Evolutionary conservation across 2,329 filamentous ascomycete genomes (phyloP).

Genomic region (Hypoxylon sp.): DNA sequence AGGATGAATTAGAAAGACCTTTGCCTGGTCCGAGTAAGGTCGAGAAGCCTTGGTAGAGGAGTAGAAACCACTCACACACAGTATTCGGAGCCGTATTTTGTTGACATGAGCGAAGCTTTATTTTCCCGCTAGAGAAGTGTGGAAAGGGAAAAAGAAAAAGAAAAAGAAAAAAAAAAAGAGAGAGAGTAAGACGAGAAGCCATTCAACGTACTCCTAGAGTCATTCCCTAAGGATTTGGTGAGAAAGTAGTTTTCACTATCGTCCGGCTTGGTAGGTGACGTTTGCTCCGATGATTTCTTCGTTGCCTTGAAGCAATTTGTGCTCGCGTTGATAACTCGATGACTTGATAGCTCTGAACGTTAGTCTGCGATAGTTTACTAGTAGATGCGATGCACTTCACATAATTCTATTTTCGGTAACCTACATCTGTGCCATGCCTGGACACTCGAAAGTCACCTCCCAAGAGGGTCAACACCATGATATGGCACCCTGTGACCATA

Average conservation of each 20-base stretch:
- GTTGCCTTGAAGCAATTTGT: not conserved
- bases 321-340: not conserved
- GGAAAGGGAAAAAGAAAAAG: not conserved
- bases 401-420: not conserved
- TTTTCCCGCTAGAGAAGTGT: not conserved
- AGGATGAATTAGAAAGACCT: conserved; percentile 2
- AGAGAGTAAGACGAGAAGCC: not conserved
- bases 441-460: not conserved
- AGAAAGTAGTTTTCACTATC: not conserved
- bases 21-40: not conserved
- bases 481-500: not conserved
- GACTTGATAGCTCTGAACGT: not conserved
- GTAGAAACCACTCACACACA: not conserved
- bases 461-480: conserved; percentile 6
- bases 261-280: not conserved
- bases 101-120: not conserved
- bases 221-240: not conserved
- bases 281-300: conserved; percentile 3
- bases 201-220: not conserved
- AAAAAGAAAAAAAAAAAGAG: not conserved
- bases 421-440: not conserved
- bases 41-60: not conserved
- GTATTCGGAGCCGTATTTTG: not conserved
- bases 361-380: conserved; percentile 12
- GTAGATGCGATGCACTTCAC: conserved; percentile 7